Conservation (phyloP, 2,329 filamentous ascomycete genomes). For the Rhytidhysteron rufulum region DNA sequence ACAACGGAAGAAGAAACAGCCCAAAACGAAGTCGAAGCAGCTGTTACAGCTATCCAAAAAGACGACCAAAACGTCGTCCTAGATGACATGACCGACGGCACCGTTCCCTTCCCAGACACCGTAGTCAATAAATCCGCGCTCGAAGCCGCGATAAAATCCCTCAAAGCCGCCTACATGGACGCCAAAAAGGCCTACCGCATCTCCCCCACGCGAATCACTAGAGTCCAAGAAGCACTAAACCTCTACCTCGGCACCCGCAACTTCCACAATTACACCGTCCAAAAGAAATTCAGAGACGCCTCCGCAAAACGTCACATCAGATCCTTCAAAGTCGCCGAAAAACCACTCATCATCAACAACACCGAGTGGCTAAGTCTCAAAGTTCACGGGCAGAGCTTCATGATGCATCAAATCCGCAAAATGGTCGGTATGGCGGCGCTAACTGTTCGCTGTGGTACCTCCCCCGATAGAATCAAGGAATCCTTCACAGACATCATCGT, state of each 20-base stretch:
- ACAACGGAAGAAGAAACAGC: slow-evolving; percentile 8
- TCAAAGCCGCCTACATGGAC: slow-evolving; percentile 76
- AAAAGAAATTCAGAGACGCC: slow-evolving; percentile 75
- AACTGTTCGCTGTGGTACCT: slow-evolving; percentile 77
- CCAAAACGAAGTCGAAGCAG: slow-evolving; percentile 18
- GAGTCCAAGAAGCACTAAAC: slow-evolving; percentile 71
- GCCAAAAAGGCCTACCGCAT: slow-evolving; percentile 86
- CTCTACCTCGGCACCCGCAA: slow-evolving; percentile 81
- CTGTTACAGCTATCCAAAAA: slow-evolving; percentile 21
- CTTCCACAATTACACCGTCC: slow-evolving; percentile 97
- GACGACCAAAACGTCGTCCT: slow-evolving; percentile 21
- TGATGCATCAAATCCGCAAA: slow-evolving; percentile 99
- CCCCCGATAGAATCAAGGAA: slow-evolving; percentile 65
- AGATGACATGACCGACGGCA: slow-evolving; percentile 26
- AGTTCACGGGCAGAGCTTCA: slow-evolving; percentile 97
- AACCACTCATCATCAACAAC: slow-evolving; percentile 72
- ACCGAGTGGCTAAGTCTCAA: slow-evolving; percentile 95
- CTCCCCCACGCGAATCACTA: slow-evolving; percentile 63
- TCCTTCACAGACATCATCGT: slow-evolving; percentile 70
- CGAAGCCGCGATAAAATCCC: slow-evolving; percentile 44
- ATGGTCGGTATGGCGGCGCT: slow-evolving; percentile 94
- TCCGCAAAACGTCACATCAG: slow-evolving; percentile 89
- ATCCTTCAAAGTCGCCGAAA: slow-evolving; percentile 71
- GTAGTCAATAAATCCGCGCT: slow-evolving; percentile 31
- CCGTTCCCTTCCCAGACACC: slow-evolving; percentile 20